Evolutionary conservation across 1,284 basidiomycete genomes (phyloP), one percentile per base, ranked within the genome.

Genomic region (Papiliotrema laurentii): DNA sequence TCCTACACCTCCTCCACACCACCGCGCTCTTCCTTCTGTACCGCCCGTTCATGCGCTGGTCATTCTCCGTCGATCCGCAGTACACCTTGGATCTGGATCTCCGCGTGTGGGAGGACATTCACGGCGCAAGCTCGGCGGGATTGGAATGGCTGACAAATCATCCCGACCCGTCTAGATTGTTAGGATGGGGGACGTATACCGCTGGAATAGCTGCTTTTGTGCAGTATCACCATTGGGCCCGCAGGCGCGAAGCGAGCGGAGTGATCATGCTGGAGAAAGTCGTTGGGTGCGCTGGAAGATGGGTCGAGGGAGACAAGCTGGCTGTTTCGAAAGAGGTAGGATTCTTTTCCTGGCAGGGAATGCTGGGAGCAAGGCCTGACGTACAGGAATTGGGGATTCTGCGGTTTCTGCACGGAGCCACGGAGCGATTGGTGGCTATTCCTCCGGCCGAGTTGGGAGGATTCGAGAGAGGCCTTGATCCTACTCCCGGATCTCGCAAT

Each of bases 1-100:
- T 39, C 13, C 37, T 39, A 4, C 37, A 39, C 19, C 37, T 39
- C 16, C 25, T 39, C 7, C 22, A 39, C 37, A 6, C 21, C n/a
- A 22, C 37, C 4, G 37, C 25, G 19, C 4, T 10, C 18, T 39
- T 39, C 37, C 37, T 39, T 16, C 37, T 39, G 13, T 39, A 39
- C 19, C 37, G 37, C 19, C 37, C 37, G 4, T 39, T 39, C 37
- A 39, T 39, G 37, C 37, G 37, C 19, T 39, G 37, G 37, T 39
- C 37, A 4, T 39, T 39, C 19, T 16, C 6, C 22, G 37, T 39
- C 9, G 37, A 39, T 13, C 4, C 18, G 14, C 37, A 22, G n/a
- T 5, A 21, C 22, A 16, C n/a, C 9, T 21, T 39, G 19, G 37
- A 39, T 16, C 21, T 39, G 19, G 37, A 39, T 13, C 22, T 39